phyloP scores from a whole-genome alignment of 345 rosid genomes.

The Moricandia arvensis region DNA sequence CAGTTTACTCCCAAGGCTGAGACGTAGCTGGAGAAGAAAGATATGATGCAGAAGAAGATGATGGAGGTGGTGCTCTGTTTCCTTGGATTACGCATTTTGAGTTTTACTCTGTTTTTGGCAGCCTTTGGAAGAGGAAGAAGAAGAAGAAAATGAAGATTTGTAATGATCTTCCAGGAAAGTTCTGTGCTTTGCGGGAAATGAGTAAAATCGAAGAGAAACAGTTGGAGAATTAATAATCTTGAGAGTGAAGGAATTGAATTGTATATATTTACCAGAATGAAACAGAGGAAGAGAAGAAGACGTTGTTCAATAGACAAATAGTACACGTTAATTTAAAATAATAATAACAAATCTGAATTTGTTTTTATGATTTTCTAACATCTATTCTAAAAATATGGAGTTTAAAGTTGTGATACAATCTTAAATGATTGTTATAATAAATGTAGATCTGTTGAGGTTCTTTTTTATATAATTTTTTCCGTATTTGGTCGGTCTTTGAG shows the following conservation, averaged over 20 bases:
- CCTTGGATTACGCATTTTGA: conserved; percentile 12
- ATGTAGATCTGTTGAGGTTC: conserved; percentile 15
- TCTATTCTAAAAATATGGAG: too few species aligned
- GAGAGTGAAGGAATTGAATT: too few species aligned
- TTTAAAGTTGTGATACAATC: too few species aligned
- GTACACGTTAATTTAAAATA: too few species aligned
- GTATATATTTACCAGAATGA: too few species aligned
- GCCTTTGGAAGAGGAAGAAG: not conserved
- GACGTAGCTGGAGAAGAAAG: conserved; percentile 5
- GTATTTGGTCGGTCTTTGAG: conserved; percentile 31
- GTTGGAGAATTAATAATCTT: too few species aligned
- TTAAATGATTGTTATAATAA: not conserved
- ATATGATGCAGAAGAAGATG: conserved; percentile 13
- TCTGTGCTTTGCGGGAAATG: not conserved
- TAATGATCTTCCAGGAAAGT: not conserved
- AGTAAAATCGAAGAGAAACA: not conserved
- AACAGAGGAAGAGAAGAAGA: too few species aligned
- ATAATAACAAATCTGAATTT: too few species aligned
- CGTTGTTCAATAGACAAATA: too few species aligned
- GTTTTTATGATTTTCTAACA: too few species aligned
- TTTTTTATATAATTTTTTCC: not conserved
- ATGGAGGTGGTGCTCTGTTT: not conserved
- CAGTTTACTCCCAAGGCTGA: conserved; percentile 73
- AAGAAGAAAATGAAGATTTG: not conserved
- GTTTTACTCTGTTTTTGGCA: conserved; percentile 17